Base-by-base conservation (phyloP, 176 grass and related monocot species). In the Chrysopogon serrulatus region DNA sequence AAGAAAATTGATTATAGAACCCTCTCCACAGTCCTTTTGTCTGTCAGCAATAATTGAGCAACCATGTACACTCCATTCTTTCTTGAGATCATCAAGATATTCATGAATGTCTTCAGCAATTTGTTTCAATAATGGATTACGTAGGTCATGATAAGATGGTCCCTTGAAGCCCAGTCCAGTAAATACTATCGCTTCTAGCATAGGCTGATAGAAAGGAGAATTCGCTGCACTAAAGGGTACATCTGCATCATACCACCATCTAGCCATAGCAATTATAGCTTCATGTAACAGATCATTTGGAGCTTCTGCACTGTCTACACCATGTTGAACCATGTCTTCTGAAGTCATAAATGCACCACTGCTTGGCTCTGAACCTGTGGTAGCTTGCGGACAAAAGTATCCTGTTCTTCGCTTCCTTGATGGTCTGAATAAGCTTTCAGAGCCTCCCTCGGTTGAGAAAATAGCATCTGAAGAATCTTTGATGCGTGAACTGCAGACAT, bases 21-120 rank as follows among this genome's bases (percentile, higher is more conserved):
- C 78, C 63, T 85, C 77, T 65, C 67, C 56, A 74, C 81, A 53
- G 53, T 56, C 71, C 56, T 75, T 86, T 67, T 86, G 71, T 67
- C 40, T 77, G n/a, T 92, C 87, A 87, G 76, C 90, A 72, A 92
- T 89, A 79, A 92, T 48, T 27, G 90, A 92, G 56, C 86, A 92
- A 65, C 90, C 86, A 51, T 72, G 59, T 17, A 34, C 3, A 65
- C 37, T 74, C 86, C 90, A 92, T 79, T 89, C 86, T 65, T 24
- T 92, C 78, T 86, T 92, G 12, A 92, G 51, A 89, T 70, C 69
- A 89, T 45, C 12, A 83, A 92, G 61, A 67, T 92, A 82, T 73
- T 63, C 73, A 62, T 36, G 83, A 59, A 92, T 74, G 40, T 83
- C 90, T 69, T 78, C 61, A 60, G 78, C 40, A 59, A 62, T 42